These are phyloP conservation scores for Backusella luteola DNA, from an alignment of 192 early-diverging fungal species.

Conservation along the genomic window DNA sequence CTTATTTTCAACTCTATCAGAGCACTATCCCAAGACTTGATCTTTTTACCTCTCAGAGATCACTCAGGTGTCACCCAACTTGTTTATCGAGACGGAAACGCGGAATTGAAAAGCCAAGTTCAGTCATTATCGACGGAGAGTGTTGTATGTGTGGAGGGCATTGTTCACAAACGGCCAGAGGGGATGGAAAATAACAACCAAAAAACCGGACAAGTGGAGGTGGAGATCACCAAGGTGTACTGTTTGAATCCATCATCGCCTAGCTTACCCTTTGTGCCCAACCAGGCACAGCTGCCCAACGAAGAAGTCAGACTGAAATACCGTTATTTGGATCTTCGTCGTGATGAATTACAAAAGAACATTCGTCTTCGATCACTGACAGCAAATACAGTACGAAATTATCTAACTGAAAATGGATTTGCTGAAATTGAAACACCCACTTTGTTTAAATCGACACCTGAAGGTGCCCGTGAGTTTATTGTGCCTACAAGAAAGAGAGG, in stretches of 20 bases:
- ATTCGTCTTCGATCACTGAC: conserved; percentile 67
- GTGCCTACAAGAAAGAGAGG: conserved; percentile 81
- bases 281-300: conserved; percentile 57
- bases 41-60: conserved; percentile 82
- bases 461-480: conserved; percentile 92
- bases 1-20: conserved; percentile 32
- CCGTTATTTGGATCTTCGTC: conserved; percentile 80
- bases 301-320: conserved; percentile 77
- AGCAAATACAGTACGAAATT: conserved; percentile 66
- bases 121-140: conserved; percentile 65
- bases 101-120: conserved; percentile 37
- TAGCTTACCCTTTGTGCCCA: conserved; percentile 60
- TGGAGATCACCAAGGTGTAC: conserved; percentile 54
- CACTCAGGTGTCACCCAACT: conserved; percentile 73
- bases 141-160: conserved; percentile 67
- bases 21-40: conserved; percentile 65
- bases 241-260: conserved; percentile 69
- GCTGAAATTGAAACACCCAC: conserved; percentile 91
- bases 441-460: conserved; percentile 90
- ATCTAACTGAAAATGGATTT: conserved; percentile 69
- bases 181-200: conserved; percentile 43
- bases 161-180: conserved; percentile 56
- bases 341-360: conserved; percentile 73
- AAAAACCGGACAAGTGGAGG: conserved; percentile 69
- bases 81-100: conserved; percentile 42